These are phyloP conservation scores for Chimonanthus praecox DNA, from an alignment of 164 flowering plant genomes.

Conservation along the genomic window DNA sequence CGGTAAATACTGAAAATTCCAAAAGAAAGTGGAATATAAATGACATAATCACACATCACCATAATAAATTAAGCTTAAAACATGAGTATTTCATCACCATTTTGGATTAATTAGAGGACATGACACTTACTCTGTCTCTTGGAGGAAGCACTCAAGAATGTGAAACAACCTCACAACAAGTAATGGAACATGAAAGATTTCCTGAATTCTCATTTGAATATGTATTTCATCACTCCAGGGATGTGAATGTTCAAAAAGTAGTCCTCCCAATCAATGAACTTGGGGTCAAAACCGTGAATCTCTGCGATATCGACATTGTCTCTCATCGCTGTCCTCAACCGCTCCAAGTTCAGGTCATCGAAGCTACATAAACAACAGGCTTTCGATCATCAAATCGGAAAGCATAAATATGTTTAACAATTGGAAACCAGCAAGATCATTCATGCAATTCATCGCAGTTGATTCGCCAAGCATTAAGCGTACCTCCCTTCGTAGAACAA, in stretches of 20 bases:
- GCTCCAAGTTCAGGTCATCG: constrained; percentile 54
- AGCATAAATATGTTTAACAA: neutral
- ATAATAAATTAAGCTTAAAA: no score
- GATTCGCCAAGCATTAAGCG: neutral
- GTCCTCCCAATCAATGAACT: constrained; percentile 49
- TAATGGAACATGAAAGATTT: neutral
- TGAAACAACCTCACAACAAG: neutral
- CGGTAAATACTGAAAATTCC: no score
- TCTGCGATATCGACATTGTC: constrained; percentile 22
- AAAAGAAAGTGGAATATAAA: no score
- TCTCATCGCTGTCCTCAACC: constrained; percentile 22
- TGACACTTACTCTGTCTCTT: no score
- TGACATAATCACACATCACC: no score
- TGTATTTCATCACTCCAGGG: constrained; percentile 46
- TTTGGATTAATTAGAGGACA: no score
- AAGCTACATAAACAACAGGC: constrained; percentile 29
- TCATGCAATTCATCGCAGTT: neutral
- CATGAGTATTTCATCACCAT: no score
- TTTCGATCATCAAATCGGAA: neutral
- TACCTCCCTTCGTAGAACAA: constrained; percentile 54
- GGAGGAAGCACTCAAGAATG: neutral
- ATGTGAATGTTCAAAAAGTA: constrained; percentile 53
- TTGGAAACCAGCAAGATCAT: neutral
- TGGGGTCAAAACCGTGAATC: constrained; percentile 47
- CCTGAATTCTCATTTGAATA: constrained; percentile 12